Evolutionary conservation across 1,284 basidiomycete species (phyloP).

Genomic region (Paramarasmius palmivorus): DNA sequence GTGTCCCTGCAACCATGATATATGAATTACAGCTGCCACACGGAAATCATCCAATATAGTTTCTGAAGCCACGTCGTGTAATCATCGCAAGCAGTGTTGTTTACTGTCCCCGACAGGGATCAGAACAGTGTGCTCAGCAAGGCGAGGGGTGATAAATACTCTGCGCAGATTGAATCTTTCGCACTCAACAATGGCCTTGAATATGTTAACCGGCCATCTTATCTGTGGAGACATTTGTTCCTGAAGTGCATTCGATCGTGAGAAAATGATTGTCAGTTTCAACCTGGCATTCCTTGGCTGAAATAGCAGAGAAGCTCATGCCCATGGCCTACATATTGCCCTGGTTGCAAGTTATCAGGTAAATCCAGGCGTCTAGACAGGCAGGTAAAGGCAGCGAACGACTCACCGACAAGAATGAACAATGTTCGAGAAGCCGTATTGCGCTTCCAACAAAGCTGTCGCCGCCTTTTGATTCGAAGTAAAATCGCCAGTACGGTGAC

Average conservation of each 20-base stretch:
- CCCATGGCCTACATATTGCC: slow-evolving; percentile 52
- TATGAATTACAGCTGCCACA: slow-evolving; percentile 52
- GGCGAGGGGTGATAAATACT: not conserved
- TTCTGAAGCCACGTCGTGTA: slow-evolving; percentile 49
- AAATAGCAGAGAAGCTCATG: slow-evolving; percentile 56
- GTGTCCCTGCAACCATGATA: slow-evolving; percentile 39
- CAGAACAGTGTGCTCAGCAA: not conserved
- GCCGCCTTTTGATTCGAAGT: slow-evolving; percentile 46
- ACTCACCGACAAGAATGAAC: slow-evolving; percentile 44
- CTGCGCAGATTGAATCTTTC: slow-evolving; percentile 46
- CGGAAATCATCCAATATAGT: slow-evolving; percentile 40
- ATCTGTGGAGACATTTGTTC: slow-evolving; percentile 35
- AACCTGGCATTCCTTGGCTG: slow-evolving; percentile 52
- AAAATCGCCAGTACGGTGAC: slow-evolving; percentile 37
- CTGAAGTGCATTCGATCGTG: not conserved
- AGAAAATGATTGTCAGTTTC: slow-evolving; percentile 8
- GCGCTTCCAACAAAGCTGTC: slow-evolving; percentile 46
- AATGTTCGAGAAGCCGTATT: slow-evolving; percentile 53
- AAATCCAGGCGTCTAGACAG: slow-evolving; percentile 8
- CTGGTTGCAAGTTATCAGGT: slow-evolving; percentile 26
- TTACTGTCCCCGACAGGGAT: slow-evolving; percentile 29
- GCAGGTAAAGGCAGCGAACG: slow-evolving; percentile 5
- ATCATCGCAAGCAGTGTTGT: slow-evolving; percentile 45
- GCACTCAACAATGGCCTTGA: slow-evolving; percentile 46
- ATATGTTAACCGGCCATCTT: slow-evolving; percentile 44